Evolutionary conservation across 192 early-diverging fungal species (phyloP).

Genomic region (Tieghemiomyces parasiticus): DNA sequence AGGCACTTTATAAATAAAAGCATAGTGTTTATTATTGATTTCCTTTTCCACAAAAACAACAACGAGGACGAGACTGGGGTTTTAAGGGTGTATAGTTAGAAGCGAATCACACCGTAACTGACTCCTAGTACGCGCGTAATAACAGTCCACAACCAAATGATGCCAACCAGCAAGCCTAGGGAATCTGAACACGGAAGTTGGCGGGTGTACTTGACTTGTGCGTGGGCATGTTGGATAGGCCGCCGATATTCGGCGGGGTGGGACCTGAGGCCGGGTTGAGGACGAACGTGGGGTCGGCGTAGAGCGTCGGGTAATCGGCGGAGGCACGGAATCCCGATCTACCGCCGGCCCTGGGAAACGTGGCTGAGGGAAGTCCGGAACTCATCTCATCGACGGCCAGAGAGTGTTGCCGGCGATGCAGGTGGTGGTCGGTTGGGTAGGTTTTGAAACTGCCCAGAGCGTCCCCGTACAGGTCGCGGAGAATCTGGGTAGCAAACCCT

Average conservation of each 20-base stretch:
- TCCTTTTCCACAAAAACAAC: too few species aligned
- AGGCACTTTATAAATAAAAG: too few species aligned
- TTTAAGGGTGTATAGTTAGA: too few species aligned
- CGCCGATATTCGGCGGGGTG: not conserved
- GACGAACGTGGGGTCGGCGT: not conserved
- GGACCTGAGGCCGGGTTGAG: not conserved
- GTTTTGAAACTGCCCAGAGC: too few species aligned
- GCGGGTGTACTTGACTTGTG: not conserved
- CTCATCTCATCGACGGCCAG: not conserved
- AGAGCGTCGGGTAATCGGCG: not conserved
- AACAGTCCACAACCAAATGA: too few species aligned
- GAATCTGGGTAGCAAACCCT: not conserved
- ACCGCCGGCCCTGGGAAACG: not conserved
- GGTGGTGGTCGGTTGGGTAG: not conserved
- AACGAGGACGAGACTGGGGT: too few species aligned
- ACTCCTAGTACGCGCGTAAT: too few species aligned
- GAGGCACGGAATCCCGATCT: too few species aligned
- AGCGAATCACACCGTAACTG: too few species aligned
- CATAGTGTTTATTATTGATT: too few species aligned
- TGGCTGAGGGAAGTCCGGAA: not conserved
- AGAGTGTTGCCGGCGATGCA: not conserved
- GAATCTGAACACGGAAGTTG: not conserved
- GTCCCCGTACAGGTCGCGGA: not conserved
- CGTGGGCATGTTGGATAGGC: not conserved
- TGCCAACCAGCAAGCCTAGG: not conserved